These are phyloP conservation scores for Sclerotinia minor DNA, from an alignment of 2,329 filamentous ascomycete genomes.

Conservation along the genomic window DNA sequence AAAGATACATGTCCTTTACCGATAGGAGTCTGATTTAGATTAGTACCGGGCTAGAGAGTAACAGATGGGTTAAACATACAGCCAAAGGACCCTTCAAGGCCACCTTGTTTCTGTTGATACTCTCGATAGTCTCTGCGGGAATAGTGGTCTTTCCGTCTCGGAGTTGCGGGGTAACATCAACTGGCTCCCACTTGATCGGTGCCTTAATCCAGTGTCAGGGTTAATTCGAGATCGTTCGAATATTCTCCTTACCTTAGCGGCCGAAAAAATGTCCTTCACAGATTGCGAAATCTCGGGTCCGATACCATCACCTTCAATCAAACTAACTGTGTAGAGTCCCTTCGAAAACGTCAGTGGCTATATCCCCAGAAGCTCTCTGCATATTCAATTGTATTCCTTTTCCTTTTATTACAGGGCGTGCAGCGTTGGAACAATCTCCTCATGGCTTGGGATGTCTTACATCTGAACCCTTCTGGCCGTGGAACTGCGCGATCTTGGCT, in stretches of 20 bases:
- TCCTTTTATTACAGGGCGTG: not conserved
- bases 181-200: conserved; percentile 94
- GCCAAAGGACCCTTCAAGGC: conserved; percentile 97
- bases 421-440: conserved; percentile 22
- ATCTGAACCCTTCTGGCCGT: conserved; percentile 83
- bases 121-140: conserved; percentile 87
- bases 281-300: conserved; percentile 97
- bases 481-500: conserved; percentile 86
- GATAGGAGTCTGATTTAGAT: conserved; percentile 70
- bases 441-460: conserved; percentile 54
- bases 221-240: conserved; percentile 24
- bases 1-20: conserved; percentile 99
- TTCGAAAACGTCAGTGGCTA: conserved; percentile 45
- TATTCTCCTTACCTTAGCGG: conserved; percentile 72
- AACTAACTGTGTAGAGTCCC: conserved; percentile 93
- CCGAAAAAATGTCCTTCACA: conserved; percentile 97
- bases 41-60: conserved; percentile 25
- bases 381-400: conserved; percentile 35
- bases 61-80: conserved; percentile 52
- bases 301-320: conserved; percentile 99
- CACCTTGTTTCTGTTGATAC: conserved; percentile 93
- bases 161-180: conserved; percentile 91
- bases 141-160: conserved; percentile 97
- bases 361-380: conserved; percentile 4
- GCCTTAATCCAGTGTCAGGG: conserved; percentile 53